Base-by-base conservation (phyloP, 2,329 filamentous ascomycete genomes). In the Pestalotiopsis sp. region DNA sequence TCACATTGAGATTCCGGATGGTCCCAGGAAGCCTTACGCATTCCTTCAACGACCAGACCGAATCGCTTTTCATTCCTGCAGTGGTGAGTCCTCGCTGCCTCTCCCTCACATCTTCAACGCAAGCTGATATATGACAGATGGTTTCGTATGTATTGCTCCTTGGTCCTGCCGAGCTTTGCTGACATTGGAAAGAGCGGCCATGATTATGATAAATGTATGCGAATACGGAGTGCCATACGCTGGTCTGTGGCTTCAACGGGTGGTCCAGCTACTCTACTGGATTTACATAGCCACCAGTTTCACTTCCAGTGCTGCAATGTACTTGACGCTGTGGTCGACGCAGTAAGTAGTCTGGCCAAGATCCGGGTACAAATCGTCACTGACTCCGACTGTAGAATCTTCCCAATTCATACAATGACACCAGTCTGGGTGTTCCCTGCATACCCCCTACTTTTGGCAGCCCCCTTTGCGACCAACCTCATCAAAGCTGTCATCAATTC, bases 351-450 rank as follows among this genome's bases (percentile, higher is more conserved):
- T 9, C 20, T 31, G 17, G 12, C 7, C 31, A 12, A 45, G 13
- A n/a, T 52, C 49, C 12, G 59, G 6, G 20, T 66, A 65, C n/a
- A 11, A 9, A 20, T 39, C 7, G 36, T 56, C 9, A 12, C 38
- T 45, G 27, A 61, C 45, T 23, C 11, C 31, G 5, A 36, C 4
- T 23, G n/a, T 14, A 87, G 82, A 79, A 81, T 82, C 31, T 86
- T 86, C 63, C 85, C 93, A 0, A 93, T 96, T 62, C 91, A 93
- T 41, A 90, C 90, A 66, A 96, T 97, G 93, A 96, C 93, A 0
- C 93, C 93, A 0, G 90, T 94, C 20, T 96, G 93, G 93, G 94
- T 95, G 67, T 96, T 96, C 72, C 93, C 93, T 0, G 93, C 92
- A 0, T 97, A 97, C 72, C 93, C 93, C 0, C 84, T 96, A 25